Evolutionary conservation across 257 asterid species (phyloP).

Genomic region (Lantana camara): DNA sequence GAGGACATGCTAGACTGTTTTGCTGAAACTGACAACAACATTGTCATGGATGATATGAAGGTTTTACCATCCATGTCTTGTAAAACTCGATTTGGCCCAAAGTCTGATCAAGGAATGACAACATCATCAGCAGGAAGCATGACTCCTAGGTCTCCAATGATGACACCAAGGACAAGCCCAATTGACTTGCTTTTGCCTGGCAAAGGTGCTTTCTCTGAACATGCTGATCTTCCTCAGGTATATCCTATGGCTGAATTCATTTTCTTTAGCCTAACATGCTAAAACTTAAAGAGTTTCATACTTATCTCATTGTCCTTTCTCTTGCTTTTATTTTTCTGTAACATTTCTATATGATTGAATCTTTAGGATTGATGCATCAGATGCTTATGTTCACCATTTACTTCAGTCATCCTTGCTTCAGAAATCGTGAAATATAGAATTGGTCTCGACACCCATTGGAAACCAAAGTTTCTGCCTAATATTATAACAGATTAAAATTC

Average conservation of each 20-base stretch:
- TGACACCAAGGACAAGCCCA: conserved; percentile 85
- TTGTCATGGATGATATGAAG: conserved; percentile 80
- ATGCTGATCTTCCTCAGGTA: conserved; percentile 97
- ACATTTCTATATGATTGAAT: background rate
- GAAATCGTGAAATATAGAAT: background rate
- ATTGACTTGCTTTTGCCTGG: conserved; percentile 84
- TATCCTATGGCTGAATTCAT: conserved; percentile 23
- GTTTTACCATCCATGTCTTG: conserved; percentile 82
- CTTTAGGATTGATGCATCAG: background rate
- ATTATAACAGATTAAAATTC: background rate
- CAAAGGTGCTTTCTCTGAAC: conserved; percentile 92
- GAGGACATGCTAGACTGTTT: conserved; percentile 96
- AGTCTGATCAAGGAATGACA: conserved; percentile 97
- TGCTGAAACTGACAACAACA: conserved; percentile 77
- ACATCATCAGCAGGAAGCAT: conserved; percentile 99
- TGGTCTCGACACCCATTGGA: background rate
- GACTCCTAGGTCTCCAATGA: conserved; percentile 94
- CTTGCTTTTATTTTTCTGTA: background rate
- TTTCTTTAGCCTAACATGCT: conserved; percentile 7
- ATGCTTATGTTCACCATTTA: background rate
- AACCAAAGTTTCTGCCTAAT: background rate
- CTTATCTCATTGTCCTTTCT: background rate
- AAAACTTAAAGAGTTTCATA: background rate
- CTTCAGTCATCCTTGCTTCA: background rate
- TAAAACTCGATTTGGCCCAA: conserved; percentile 91